Conservation (phyloP, 495 filamentous ascomycete species). For the Penicillium longicatenatum region DNA sequence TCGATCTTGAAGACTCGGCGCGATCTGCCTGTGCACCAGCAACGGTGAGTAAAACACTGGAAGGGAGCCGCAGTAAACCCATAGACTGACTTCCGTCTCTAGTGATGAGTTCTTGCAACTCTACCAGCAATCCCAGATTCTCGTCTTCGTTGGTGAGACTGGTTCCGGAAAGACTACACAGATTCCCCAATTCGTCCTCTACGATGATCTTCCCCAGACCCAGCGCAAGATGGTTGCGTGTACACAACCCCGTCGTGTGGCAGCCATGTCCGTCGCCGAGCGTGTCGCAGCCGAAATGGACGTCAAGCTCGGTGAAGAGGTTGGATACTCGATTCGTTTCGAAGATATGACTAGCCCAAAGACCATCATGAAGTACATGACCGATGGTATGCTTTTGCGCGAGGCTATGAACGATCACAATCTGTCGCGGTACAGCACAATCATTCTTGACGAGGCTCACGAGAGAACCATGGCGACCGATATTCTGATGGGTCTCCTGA, state of each 20-base stretch:
- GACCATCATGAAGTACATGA: conserved; percentile 99
- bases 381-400: conserved; percentile 96
- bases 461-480: conserved; percentile 94
- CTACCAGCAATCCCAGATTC: conserved; percentile 90
- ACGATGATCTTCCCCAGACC: conserved; percentile 89
- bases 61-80: neutral
- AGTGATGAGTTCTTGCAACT: conserved; percentile 91
- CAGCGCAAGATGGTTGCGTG: conserved; percentile 89
- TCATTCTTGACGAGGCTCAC: conserved; percentile 98
- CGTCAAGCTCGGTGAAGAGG: conserved; percentile 89
- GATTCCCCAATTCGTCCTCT: conserved; percentile 97
- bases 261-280: conserved; percentile 98
- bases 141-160: conserved; percentile 98
- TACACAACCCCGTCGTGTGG: conserved; percentile 96
- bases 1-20: conserved; percentile 81
- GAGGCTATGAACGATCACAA: conserved; percentile 98
- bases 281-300: conserved; percentile 98
- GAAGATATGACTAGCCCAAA: conserved; percentile 91
- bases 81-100: conserved; percentile 10
- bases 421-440: conserved; percentile 89
- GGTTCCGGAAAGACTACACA: conserved; percentile 99
- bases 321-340: conserved; percentile 99
- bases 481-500: conserved; percentile 92
- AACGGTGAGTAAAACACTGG: conserved; percentile 59
- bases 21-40: conserved; percentile 84